Base-by-base conservation (phyloP, 2,329 filamentous ascomycete species). In the Diaporthe sp. region DNA sequence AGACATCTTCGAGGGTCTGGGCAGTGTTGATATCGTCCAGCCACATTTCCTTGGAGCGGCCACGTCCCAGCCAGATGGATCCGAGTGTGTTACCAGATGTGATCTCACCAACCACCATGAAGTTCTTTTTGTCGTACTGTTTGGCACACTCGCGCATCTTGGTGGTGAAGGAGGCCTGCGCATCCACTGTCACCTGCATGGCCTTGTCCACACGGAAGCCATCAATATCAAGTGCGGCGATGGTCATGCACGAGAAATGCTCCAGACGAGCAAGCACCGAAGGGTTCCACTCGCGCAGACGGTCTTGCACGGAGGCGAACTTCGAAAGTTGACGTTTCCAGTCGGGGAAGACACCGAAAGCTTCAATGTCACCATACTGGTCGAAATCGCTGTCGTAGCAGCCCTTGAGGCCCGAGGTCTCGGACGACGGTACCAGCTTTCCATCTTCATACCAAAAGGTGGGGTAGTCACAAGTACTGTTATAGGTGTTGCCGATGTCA, bases 181-280 rank as follows among this genome's bases (percentile, higher is more conserved):
- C 88, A 79, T 92, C 91, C 17, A 91, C 86, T 0, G 91, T 92
- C 20, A 80, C 77, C 67, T 92, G 90, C 34, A 90, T 89, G 4
- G 90, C 91, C 81, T 93, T 93, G 82, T 93, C 91, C 82, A 91
- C 91, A 63, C 91, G 88, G 79, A 91, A 92, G 0, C 91, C 91
- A 79, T 93, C 91, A 73, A 93, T 90, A 79, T 93, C 91, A 28
- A 93, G 85, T 76, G 88, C 89, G 28, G 85, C 83, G 75, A 93
- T 91, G 57, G 90, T 86, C 82, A 92, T 89, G 82, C 91, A 93
- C 2, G 90, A 91, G 79, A 92, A 91, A 58, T 88, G 86, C 76
- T 89, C 87, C 72, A 93, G 83, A 78, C 89, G 90, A 65, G 88
- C 85, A 51, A 88, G 84, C 0, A 92, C 91, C 28, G 87, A 87